A percentile compares a stretch with the other conserved stretches of the same genome.
Conservation (phyloP, 2,329 filamentous ascomycete species). For the Teratosphaeria epicoccoides region DNA sequence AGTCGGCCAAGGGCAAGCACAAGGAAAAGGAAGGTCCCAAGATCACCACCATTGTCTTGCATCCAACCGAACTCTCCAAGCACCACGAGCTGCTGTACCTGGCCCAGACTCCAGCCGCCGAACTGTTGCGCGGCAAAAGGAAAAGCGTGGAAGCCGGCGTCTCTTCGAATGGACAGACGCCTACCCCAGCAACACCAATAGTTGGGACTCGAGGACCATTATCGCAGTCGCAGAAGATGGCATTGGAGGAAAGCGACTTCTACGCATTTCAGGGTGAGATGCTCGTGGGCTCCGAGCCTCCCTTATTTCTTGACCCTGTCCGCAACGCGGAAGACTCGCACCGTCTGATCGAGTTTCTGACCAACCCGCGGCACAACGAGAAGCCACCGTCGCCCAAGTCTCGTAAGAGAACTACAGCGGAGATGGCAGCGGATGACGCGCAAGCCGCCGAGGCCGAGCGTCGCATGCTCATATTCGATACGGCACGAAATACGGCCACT, state of each 20-base stretch:
- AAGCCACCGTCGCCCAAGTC: constrained; percentile 74
- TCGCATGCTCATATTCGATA: constrained; percentile 87
- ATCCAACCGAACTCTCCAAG: constrained; percentile 67
- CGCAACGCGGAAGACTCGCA: constrained; percentile 59
- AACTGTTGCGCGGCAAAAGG: constrained; percentile 37
- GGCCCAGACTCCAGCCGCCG: constrained; percentile 53
- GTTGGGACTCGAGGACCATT: constrained; percentile 43
- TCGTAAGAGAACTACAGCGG: constrained; percentile 84
- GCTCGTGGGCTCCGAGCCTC: constrained; percentile 60
- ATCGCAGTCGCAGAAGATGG: constrained; percentile 65
- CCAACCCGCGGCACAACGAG: constrained; percentile 67
- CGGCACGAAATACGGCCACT: constrained; percentile 55
- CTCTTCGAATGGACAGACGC: constrained; percentile 47
- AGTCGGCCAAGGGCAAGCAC: constrained; percentile 36
- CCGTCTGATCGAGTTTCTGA: constrained; percentile 57
- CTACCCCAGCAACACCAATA: constrained; percentile 38
- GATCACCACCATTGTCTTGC: constrained; percentile 69
- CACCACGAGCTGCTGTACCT: constrained; percentile 68
- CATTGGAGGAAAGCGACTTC: constrained; percentile 64
- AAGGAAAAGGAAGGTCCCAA: constrained; percentile 38
- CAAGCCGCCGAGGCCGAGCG: constrained; percentile 79
- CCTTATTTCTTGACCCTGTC: constrained; percentile 68
- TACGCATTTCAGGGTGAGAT: constrained; percentile 67
- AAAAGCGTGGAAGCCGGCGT: constrained; percentile 48
- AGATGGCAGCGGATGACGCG: constrained; percentile 90